Conservation (phyloP, 116 monocot species). For the Zostera marina region DNA sequence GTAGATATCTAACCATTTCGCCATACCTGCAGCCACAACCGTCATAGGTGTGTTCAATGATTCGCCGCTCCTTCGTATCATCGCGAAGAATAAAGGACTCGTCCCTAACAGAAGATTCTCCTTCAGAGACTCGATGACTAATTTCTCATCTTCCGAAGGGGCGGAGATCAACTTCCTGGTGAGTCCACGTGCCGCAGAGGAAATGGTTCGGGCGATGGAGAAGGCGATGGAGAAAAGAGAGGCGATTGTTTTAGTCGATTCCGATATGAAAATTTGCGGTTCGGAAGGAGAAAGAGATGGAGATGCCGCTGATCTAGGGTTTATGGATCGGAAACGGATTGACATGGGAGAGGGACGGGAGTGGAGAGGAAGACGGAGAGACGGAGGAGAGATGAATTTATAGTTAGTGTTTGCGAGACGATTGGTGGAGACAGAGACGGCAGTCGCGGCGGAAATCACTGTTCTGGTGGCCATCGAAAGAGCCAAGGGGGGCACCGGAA, state of each 20-base stretch:
- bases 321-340: neutral
- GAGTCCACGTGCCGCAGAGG: neutral
- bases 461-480: neutral
- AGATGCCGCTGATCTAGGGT: neutral
- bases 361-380: neutral
- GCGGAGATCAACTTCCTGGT: neutral
- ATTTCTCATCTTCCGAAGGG: neutral
- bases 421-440: neutral
- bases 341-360: neutral
- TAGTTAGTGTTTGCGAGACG: neutral
- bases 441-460: neutral
- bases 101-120: conserved; percentile 5
- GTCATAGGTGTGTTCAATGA: conserved; percentile 18
- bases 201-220: conserved; percentile 2
- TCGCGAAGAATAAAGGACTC: conserved; percentile 19
- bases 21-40: conserved; percentile 20
- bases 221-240: conserved; percentile 8
- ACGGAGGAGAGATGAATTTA: conserved; percentile 3
- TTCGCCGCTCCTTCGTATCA: conserved; percentile 8
- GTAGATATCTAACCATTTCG: conserved; percentile 23
- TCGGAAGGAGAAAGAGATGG: neutral
- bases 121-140: conserved; percentile 1
- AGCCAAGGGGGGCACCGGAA: neutral
- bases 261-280: neutral
- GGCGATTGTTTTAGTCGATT: conserved; percentile 12